A percentile compares a stretch with the other conserved stretches of the same genome.
These are phyloP conservation scores for Ustilago shanxiensis DNA, from an alignment of 1,284 basidiomycete species.

Conservation along the genomic window DNA sequence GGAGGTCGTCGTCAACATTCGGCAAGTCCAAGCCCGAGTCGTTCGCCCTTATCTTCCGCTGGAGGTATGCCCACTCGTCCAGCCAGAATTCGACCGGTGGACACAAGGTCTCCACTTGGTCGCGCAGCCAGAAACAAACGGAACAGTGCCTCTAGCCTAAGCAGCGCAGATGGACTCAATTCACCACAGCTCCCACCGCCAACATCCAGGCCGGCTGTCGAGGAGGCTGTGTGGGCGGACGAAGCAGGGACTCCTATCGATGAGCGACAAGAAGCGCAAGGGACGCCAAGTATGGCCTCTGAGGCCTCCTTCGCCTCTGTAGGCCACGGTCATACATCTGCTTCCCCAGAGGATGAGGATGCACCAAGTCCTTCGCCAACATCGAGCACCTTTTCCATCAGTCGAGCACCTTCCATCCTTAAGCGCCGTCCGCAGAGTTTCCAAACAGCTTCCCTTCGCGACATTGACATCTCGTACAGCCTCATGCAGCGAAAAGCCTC, in stretches of 20 bases:
- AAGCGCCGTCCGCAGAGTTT: conserved; percentile 54
- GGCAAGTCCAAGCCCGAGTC: conserved; percentile 38
- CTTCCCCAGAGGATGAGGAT: conserved; percentile 3
- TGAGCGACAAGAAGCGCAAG: conserved; percentile 3
- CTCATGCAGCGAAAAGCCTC: conserved; percentile 33
- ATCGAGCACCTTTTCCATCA: conserved; percentile 34
- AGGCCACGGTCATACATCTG: not conserved
- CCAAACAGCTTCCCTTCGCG: conserved; percentile 40
- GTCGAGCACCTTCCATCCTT: conserved; percentile 56
- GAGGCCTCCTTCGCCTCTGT: conserved; percentile 28
- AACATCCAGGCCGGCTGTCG: not conserved
- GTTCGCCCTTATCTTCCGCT: conserved; percentile 13
- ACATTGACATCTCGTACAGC: conserved; percentile 36
- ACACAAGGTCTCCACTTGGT: conserved; percentile 21
- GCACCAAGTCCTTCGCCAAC: conserved; percentile 23
- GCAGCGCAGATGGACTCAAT: conserved; percentile 5
- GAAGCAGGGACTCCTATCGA: not conserved
- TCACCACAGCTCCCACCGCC: not conserved
- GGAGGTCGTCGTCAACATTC: conserved; percentile 21
- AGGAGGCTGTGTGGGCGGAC: conserved; percentile 16
- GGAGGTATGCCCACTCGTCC: conserved; percentile 11
- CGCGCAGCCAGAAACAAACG: conserved; percentile 24
- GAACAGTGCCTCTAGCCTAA: conserved; percentile 27
- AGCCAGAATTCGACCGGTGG: conserved; percentile 22
- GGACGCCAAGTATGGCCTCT: conserved; percentile 32